phyloP scores from a whole-genome alignment of 2,329 filamentous ascomycete species.

The Phialemonium atrogriseum region DNA sequence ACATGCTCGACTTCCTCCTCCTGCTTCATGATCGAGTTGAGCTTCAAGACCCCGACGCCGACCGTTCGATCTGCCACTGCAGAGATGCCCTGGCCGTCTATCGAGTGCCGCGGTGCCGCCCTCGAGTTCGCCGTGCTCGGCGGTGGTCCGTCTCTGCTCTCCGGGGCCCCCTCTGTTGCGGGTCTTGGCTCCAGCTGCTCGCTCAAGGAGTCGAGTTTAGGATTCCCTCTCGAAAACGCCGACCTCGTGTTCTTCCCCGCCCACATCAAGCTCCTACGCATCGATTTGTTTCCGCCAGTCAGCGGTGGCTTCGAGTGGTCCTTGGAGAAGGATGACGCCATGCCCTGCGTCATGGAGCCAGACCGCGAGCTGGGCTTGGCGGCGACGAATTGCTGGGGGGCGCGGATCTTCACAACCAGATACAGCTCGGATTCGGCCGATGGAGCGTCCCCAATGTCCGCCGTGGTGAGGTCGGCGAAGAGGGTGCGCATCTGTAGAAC shows the following conservation, averaged over 20 bases:
- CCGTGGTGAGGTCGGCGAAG: constrained; percentile 75
- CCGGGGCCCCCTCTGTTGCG: constrained; percentile 21
- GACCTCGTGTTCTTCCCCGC: constrained; percentile 48
- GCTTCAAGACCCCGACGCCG: constrained; percentile 67
- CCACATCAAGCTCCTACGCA: constrained; percentile 63
- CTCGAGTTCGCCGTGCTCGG: constrained; percentile 50
- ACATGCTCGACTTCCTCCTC: constrained; percentile 66
- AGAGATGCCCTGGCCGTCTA: constrained; percentile 23
- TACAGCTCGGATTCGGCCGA: constrained; percentile 67
- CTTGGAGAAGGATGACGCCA: constrained; percentile 26
- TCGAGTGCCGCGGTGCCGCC: constrained; percentile 25
- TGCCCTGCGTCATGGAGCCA: constrained; percentile 33
- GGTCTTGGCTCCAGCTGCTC: constrained; percentile 35
- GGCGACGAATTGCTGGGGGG: constrained; percentile 40
- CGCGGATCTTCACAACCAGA: constrained; percentile 72
- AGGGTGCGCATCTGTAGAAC: constrained; percentile 70
- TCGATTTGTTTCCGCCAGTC: constrained; percentile 41
- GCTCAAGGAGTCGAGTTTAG: constrained; percentile 49
- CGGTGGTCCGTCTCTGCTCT: constrained; percentile 38
- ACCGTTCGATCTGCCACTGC: constrained; percentile 58
- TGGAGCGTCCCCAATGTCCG: constrained; percentile 57
- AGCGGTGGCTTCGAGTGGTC: constrained; percentile 40
- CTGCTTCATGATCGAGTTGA: constrained; percentile 67
- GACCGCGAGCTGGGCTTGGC: constrained; percentile 44
- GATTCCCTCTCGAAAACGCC: constrained; percentile 42